Conservation (phyloP, 306 rosid species). For the Glycyrrhiza uralensis region DNA sequence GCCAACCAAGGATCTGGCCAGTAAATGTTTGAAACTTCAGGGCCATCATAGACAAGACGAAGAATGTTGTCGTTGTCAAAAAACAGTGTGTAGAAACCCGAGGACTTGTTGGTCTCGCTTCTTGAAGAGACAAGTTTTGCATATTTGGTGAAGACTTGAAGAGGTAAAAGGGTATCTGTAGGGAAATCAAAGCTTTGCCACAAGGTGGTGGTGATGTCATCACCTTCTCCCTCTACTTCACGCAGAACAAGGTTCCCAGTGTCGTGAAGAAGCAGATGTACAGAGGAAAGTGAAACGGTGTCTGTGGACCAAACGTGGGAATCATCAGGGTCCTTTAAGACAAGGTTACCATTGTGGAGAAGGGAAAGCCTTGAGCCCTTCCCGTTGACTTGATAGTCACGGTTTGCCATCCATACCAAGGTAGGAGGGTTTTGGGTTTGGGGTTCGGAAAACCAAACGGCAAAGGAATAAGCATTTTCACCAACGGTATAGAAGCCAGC, state of each 20-base stretch:
- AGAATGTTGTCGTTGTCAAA: conserved; percentile 47
- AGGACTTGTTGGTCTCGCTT: conserved; percentile 43
- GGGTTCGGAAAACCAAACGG: conserved; percentile 45
- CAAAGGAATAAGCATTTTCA: conserved; percentile 54
- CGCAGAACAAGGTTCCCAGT: conserved; percentile 42
- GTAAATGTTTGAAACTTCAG: conserved; percentile 45
- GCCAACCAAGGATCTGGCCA: conserved; percentile 53
- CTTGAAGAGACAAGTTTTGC: conserved; percentile 43
- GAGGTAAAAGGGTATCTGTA: conserved; percentile 49
- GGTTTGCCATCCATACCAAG: conserved; percentile 56
- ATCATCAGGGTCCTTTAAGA: conserved; percentile 30
- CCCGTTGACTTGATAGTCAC: conserved; percentile 46
- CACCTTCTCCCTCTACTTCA: background rate
- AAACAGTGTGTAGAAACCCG: conserved; percentile 47
- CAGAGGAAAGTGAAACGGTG: conserved; percentile 12
- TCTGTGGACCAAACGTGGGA: conserved; percentile 45
- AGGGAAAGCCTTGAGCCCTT: conserved; percentile 44
- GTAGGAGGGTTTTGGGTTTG: conserved; percentile 13
- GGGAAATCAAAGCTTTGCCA: conserved; percentile 60
- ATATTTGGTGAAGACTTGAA: conserved; percentile 36
- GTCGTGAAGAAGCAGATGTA: conserved; percentile 20
- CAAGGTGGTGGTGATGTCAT: background rate
- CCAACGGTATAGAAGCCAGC: conserved; percentile 51
- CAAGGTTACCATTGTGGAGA: conserved; percentile 34
- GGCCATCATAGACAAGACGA: conserved; percentile 50